Evolutionary conservation across 2,329 filamentous ascomycete species (phyloP).

Genomic region (Pestalotiopsis sp.): DNA sequence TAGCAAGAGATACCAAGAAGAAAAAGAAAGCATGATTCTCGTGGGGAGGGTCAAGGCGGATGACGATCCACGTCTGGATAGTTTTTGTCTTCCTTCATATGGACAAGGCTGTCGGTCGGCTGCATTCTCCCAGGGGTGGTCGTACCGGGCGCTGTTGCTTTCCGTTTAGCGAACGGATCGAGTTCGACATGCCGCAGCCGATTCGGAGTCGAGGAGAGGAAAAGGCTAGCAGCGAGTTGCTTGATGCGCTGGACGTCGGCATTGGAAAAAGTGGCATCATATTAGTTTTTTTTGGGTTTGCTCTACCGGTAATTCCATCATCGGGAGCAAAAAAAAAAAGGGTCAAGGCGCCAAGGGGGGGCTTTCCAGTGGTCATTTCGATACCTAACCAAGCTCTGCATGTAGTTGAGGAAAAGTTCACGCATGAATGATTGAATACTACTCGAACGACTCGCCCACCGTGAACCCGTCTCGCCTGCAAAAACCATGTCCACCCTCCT

Average conservation of each 20-base stretch:
- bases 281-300: neutral
- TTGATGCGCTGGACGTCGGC: neutral
- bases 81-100: constrained; percentile 23
- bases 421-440: neutral
- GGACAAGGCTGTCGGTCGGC: constrained; percentile 31
- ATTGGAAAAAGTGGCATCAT: neutral
- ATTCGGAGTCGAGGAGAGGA: neutral
- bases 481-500: neutral
- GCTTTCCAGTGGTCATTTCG: neutral
- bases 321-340: neutral
- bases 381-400: no score
- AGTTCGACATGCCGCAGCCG: constrained; percentile 1
- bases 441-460: neutral
- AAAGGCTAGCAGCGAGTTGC: neutral
- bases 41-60: neutral
- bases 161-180: neutral
- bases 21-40: neutral
- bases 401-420: neutral
- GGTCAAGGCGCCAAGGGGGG: neutral
- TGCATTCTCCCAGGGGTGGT: constrained; percentile 21
- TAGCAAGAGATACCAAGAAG: constrained; percentile 19
- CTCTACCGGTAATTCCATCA: neutral
- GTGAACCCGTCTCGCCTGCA: neutral
- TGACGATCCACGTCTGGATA: constrained; percentile 19
- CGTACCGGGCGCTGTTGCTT: constrained; percentile 4